These are phyloP conservation scores for Cyclocybe cylindracea DNA, from an alignment of 768 basidiomycete genomes.

Conservation along the genomic window DNA sequence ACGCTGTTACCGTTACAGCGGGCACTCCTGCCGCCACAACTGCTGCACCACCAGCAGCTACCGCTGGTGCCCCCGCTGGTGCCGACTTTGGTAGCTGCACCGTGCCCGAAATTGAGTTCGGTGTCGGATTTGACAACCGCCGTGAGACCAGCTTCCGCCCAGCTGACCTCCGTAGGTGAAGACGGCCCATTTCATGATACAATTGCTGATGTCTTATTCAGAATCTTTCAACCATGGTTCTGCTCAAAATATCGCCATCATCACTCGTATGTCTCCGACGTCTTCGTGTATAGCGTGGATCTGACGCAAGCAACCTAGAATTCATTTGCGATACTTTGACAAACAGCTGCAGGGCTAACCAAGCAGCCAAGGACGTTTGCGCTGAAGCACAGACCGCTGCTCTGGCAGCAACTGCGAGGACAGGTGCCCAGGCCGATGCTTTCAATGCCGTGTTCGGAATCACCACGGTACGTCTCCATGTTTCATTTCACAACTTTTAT, in stretches of 20 bases:
- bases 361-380: conserved; percentile 55
- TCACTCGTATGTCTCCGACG: conserved; percentile 35
- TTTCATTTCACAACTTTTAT: conserved; percentile 2
- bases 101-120: conserved; percentile 61
- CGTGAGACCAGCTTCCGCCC: conserved; percentile 63
- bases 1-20: conserved; percentile 28
- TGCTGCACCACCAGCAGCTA: conserved; percentile 14
- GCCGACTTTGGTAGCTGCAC: conserved; percentile 57
- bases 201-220: conserved; percentile 6
- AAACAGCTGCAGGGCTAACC: conserved; percentile 55
- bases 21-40: conserved; percentile 24
- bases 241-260: conserved; percentile 56
- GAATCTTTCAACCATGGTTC: conserved; percentile 54
- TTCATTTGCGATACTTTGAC: conserved; percentile 57
- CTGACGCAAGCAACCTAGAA: conserved; percentile 18
- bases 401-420: conserved; percentile 36
- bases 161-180: conserved; percentile 40
- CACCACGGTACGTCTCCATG: conserved; percentile 30
- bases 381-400: conserved; percentile 40
- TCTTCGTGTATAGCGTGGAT: neutral
- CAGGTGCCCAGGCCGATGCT: conserved; percentile 58
- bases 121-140: conserved; percentile 54
- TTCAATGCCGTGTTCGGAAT: conserved; percentile 46
- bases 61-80: conserved; percentile 17
- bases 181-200: neutral